Evolutionary conservation across 352 stramenopile genomes (phyloP).

Genomic region (Globisporangium paroecandrum): DNA sequence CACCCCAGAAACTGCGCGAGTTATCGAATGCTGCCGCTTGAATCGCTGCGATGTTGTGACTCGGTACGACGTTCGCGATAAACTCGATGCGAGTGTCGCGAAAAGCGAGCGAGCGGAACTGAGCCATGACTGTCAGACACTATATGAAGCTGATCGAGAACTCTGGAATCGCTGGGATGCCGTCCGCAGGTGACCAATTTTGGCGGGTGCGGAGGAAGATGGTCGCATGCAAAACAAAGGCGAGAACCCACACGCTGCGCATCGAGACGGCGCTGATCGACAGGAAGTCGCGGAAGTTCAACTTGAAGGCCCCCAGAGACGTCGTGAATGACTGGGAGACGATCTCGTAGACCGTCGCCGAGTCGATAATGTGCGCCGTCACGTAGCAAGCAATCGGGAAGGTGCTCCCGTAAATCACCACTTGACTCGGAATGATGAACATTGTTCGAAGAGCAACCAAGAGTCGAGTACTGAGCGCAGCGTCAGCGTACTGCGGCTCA

Average conservation of each 20-base stretch:
- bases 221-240: slow-evolving; percentile 13
- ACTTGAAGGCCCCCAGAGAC: slow-evolving; percentile 8
- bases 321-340: slow-evolving; percentile 22
- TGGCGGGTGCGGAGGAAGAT: slow-evolving; percentile 9
- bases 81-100: slow-evolving; percentile 9
- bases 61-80: slow-evolving; percentile 3
- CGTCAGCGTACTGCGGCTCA: neutral
- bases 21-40: slow-evolving; percentile 6
- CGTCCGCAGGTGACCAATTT: slow-evolving; percentile 15
- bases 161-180: slow-evolving; percentile 22
- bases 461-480: neutral
- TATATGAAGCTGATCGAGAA: slow-evolving; percentile 24
- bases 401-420: slow-evolving; percentile 27
- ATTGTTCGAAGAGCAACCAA: slow-evolving; percentile 15
- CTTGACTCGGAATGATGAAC: slow-evolving; percentile 28
- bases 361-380: slow-evolving; percentile 27
- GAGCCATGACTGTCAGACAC: slow-evolving; percentile 11
- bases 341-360: slow-evolving; percentile 20
- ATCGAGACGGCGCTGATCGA: slow-evolving; percentile 9
- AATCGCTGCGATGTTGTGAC: neutral
- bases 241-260: slow-evolving; percentile 21
- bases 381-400: slow-evolving; percentile 30
- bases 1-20: neutral
- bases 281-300: slow-evolving; percentile 14
- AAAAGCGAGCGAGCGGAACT: slow-evolving; percentile 14